Base-by-base conservation (phyloP, 2,329 filamentous ascomycete species). In the Sporothrix pallida region DNA sequence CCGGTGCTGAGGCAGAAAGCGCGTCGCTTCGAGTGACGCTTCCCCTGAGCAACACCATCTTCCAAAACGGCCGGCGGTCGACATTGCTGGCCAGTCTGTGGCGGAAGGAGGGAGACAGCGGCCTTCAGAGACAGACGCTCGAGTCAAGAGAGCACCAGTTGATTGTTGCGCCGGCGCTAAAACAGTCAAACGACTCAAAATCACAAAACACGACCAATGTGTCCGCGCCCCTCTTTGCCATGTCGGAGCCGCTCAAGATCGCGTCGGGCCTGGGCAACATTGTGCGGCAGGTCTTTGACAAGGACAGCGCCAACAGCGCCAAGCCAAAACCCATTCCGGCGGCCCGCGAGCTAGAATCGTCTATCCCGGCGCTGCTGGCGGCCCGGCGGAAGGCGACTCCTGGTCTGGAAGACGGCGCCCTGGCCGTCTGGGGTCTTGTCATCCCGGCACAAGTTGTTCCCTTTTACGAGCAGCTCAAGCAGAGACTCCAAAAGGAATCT, bases 11-110 rank as follows among this genome's bases (percentile, higher is more conserved):
- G 12, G 3, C 17, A 10, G 80, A 84, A 13, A 82, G 81, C 73
- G 1, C 75, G 74, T 48, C 74, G 74, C 76, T 83, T 2, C 79
- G 81, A 2, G 80, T 87, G 72, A 88, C 86, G 6, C 74, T 95
- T 1, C 93, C 93, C 1, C 83, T 96, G 37, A 91, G 93, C 56
- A 93, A 94, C 78, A 97, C 93, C 0, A 83, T 94, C 7, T 96
- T 96, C 79, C 88, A 90, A 54, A 95, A 91, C 75, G 91, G 90
- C 63, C 85, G 83, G 37, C 83, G 83, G 0, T 90, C 90, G 1
- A 92, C 89, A 1, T 81, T 93, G 8, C 79, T 87, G 42, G 82
- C 83, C 1, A 84, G 81, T 73, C 80, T 76, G 72, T 87, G 85
- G 85, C 72, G 75, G 44, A 67, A 48, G 1, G 17, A 20, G 17